Evolutionary conservation across 345 rosid genomes (phyloP).

Genomic region (Eucalyptus pauciflora): DNA sequence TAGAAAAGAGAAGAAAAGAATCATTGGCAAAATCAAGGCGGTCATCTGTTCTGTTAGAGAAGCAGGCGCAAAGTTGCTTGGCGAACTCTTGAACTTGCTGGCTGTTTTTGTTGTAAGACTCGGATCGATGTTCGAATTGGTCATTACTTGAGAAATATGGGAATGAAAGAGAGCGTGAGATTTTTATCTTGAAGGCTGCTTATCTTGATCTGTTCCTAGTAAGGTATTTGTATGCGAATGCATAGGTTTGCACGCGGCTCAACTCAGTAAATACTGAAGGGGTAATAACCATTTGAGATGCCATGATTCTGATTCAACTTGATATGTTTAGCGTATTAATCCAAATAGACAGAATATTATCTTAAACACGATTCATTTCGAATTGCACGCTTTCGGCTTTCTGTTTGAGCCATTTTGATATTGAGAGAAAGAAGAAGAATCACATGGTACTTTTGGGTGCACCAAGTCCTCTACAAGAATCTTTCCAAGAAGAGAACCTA

Average conservation of each 20-base stretch:
- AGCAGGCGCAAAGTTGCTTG: constrained; percentile 55
- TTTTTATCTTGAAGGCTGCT: neutral
- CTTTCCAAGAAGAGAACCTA: neutral
- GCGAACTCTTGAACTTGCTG: neutral
- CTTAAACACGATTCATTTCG: neutral
- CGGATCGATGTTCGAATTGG: neutral
- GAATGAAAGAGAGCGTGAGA: neutral
- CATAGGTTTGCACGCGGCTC: neutral
- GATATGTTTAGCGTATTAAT: neutral
- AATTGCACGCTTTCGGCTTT: neutral
- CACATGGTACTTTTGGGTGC: neutral
- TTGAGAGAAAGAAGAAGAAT: neutral
- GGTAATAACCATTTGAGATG: neutral
- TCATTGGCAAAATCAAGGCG: constrained; percentile 76
- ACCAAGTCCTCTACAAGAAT: neutral
- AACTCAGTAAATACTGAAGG: neutral
- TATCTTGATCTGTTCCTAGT: neutral
- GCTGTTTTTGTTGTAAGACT: neutral
- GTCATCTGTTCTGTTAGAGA: constrained; percentile 67
- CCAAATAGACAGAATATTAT: neutral
- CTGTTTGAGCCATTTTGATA: neutral
- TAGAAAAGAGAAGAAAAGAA: constrained; percentile 67
- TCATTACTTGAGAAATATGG: neutral
- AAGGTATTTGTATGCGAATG: neutral
- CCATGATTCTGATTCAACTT: neutral